Evolutionary conservation across 495 filamentous ascomycete species (phyloP), one percentile per base, ranked within the genome.

Genomic region (Ramalina peruviana): DNA sequence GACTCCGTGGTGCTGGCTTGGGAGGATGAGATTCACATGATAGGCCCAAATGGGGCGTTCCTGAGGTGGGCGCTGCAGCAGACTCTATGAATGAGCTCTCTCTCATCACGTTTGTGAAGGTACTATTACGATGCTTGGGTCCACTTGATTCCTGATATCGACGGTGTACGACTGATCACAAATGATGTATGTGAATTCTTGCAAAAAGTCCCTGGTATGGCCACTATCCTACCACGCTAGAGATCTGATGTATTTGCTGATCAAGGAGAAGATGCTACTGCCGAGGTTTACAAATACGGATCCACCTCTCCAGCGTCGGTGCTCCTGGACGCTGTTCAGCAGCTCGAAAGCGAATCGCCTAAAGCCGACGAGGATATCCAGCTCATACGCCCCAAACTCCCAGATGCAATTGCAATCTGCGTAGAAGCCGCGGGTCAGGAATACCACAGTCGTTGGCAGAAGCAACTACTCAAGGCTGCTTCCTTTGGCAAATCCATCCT

Each of bases 331-430:
- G 93, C 92, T 1, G 81, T 92, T 5, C 84, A 90, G 46, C 85
- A 94, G 55, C 70, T 97, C 12, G 90, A 97, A 54, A 85, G 86
- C 58, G 84, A 90, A 58, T 96, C 90, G 1, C 88, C 92, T 4
- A 98, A 94, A 64, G 93, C 92, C 6, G 93, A 98, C 59, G 92
- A 97, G 56, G 87, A 95, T 58, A 95, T 98, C 42, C 89, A 94
- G 58, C 73, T 95, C 9, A 97, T 98, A 54, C 78, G 85, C 19
- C 72, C 84, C 1, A 83, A 83, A 53, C 76, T 98, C 11, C 85
- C 84, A 12, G 86, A 94, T 61, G 92, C 92, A 36, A 89, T 98
- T 3, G 88, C 95, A 64, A 79, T 81, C 0, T 98, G 92, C 59
- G 82, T 94, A 36, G 82, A 81, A 61, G 92, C 92, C 42, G 88